Evolutionary conservation across 352 stramenopile species (phyloP), one percentile per base, ranked within the genome.

Genomic region (Albugo candida): DNA sequence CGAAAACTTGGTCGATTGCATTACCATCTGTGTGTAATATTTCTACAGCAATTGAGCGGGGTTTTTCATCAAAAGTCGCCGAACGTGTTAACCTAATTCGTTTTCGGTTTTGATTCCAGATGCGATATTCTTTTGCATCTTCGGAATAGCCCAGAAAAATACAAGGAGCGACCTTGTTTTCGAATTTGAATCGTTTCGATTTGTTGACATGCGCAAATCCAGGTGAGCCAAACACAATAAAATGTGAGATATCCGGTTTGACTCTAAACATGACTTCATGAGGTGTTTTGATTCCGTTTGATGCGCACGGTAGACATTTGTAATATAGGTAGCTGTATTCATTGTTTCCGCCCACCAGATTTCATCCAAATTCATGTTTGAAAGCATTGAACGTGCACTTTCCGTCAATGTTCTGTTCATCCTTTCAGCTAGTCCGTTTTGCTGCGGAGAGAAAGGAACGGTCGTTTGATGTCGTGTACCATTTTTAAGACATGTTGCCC

Each of bases 341-440:
- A 64, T 45, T 1, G 56, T 59, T 46, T 67, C 53, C 6, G 41
- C 47, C 55, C 56, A 66, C 56, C 59, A 67, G 1, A 34, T 10
- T 2, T n/a, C 55, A 13, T 48, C 21, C 0, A 71, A 24, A 0
- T 41, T 41, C 35, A 56, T 57, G 47, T 64, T 53, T 39, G 54
- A 21, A 18, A 60, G 5, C 44, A 71, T 69, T 31, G 40, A 49
- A 14, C 52, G 46, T 18, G 55, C 52, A 18, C 51, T 58, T 20
- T 63, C 54, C 36, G 63, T 59, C 13, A 59, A 47, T 0, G 49
- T 60, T 0, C 55, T 38, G 38, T 65, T 63, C 50, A 61, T 61
- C 1, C 58, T 34, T 31, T 65, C 54, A 16, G 55, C 58, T 2
- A 65, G 45, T 0, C 55, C 52, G 36, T 66, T 66, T 45, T 64